A percentile compares a stretch with the other conserved stretches of the same genome.
These are phyloP conservation scores for Dothideomycetes sp. DNA, from an alignment of 2,329 filamentous ascomycete species.

Conservation along the genomic window DNA sequence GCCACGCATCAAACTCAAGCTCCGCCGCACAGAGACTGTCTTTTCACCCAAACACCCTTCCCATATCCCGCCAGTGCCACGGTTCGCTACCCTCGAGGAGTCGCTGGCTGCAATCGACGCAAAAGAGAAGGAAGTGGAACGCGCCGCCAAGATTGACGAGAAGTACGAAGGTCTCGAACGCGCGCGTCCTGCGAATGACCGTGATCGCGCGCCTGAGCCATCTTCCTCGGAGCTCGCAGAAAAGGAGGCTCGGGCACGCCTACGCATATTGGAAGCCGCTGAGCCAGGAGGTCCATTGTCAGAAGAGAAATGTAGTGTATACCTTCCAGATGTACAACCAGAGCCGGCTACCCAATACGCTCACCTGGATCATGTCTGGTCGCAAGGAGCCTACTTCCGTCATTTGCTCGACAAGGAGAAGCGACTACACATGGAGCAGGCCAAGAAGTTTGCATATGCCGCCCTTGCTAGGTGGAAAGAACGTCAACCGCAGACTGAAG, in stretches of 20 bases:
- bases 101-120: conserved; percentile 21
- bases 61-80: conserved; percentile 18
- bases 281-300: conserved; percentile 67
- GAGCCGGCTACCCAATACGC: conserved; percentile 72
- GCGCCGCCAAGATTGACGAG: conserved; percentile 31
- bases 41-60: conserved; percentile 19
- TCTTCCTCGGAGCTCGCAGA: conserved; percentile 27
- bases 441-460: conserved; percentile 69
- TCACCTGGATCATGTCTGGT: conserved; percentile 75
- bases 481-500: conserved; percentile 61
- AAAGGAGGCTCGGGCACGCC: conserved; percentile 58
- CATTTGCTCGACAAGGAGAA: conserved; percentile 72
- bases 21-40: conserved; percentile 4
- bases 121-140: conserved; percentile 25
- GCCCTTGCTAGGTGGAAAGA: conserved; percentile 65
- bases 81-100: conserved; percentile 18
- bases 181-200: conserved; percentile 39
- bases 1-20: conserved; percentile 6
- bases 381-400: conserved; percentile 70
- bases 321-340: conserved; percentile 54
- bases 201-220: conserved; percentile 30
- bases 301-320: conserved; percentile 57
- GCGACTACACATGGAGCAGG: conserved; percentile 60
- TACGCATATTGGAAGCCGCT: conserved; percentile 60
- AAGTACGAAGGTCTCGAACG: conserved; percentile 22